These are phyloP conservation scores for Exsudoporus frostii DNA, from an alignment of 768 basidiomycete genomes.

Conservation along the genomic window DNA sequence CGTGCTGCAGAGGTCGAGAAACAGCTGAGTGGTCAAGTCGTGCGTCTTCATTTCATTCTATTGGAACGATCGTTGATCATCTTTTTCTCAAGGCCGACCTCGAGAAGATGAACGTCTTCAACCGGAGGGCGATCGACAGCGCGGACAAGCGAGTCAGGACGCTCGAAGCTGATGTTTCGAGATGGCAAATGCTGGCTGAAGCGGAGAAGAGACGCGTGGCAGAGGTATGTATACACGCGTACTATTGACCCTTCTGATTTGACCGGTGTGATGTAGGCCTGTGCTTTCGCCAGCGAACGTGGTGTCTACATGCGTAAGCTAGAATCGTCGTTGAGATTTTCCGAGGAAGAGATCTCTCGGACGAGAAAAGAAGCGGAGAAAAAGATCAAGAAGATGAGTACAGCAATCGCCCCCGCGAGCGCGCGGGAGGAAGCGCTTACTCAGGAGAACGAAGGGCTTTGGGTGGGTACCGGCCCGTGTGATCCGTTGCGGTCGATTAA, in stretches of 20 bases:
- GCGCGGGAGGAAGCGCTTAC: constrained; percentile 37
- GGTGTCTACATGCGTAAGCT: constrained; percentile 22
- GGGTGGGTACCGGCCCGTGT: constrained; percentile 41
- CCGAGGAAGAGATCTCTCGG: constrained; percentile 48
- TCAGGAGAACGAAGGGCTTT: constrained; percentile 53
- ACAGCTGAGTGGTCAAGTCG: constrained; percentile 54
- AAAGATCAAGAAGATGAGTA: constrained; percentile 43
- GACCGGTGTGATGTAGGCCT: constrained; percentile 25
- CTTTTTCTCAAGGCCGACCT: constrained; percentile 32
- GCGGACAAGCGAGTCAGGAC: constrained; percentile 26
- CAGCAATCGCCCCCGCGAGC: constrained; percentile 29
- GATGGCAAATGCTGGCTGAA: constrained; percentile 35
- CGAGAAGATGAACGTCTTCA: constrained; percentile 43
- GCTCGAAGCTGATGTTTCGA: constrained; percentile 33
- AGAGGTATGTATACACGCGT: constrained; percentile 35
- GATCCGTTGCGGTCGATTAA: not conserved
- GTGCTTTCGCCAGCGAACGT: constrained; percentile 30
- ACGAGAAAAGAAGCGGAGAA: constrained; percentile 53
- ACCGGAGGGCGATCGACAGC: constrained; percentile 30
- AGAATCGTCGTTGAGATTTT: constrained; percentile 14
- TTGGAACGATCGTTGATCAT: not conserved
- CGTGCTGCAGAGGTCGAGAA: constrained; percentile 62
- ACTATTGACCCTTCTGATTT: not conserved
- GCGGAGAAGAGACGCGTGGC: constrained; percentile 37
- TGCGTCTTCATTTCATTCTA: constrained; percentile 33